phyloP scores from a whole-genome alignment of 768 basidiomycete species.

The Neoboletus magnificus region DNA sequence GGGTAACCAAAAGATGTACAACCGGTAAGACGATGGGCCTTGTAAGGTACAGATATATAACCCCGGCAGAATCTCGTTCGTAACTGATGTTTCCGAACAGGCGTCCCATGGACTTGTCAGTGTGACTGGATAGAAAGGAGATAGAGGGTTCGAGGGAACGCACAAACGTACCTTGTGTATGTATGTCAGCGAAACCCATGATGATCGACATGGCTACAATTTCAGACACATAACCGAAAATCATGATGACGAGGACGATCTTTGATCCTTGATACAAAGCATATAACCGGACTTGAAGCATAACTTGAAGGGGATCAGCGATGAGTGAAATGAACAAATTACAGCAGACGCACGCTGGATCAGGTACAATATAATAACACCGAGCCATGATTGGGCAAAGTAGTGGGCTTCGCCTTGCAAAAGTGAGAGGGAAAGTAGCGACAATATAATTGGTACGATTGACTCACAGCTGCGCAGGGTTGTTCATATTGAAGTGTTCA shows the following conservation, averaged over 20 bases:
- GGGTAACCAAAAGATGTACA: conserved; percentile 7
- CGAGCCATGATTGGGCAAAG: conserved; percentile 5
- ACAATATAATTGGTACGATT: not conserved
- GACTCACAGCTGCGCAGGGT: conserved; percentile 13
- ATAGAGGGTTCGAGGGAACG: no score
- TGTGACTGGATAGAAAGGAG: no score
- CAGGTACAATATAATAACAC: not conserved
- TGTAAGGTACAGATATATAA: not conserved
- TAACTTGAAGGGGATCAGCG: conserved; percentile 1
- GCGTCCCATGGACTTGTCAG: no score
- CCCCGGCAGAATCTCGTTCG: no score
- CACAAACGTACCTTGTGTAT: no score
- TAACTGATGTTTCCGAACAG: no score
- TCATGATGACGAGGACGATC: conserved; percentile 4
- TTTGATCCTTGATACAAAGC: conserved; percentile 11
- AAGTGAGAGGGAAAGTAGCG: not conserved
- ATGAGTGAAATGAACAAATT: not conserved
- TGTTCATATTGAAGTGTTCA: not conserved
- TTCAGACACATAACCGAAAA: conserved; percentile 3
- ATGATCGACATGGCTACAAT: not conserved
- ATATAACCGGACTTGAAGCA: conserved; percentile 17
- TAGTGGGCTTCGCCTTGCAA: conserved; percentile 9
- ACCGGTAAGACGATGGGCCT: not conserved
- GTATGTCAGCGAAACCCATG: no score
- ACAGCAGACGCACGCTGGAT: not conserved